Percentiles rank a stretch among this genome's conserved stretches.
Evolutionary conservation across 31 red algal genomes (phyloP).

Genomic region (Asparagopsis taxiformis): DNA sequence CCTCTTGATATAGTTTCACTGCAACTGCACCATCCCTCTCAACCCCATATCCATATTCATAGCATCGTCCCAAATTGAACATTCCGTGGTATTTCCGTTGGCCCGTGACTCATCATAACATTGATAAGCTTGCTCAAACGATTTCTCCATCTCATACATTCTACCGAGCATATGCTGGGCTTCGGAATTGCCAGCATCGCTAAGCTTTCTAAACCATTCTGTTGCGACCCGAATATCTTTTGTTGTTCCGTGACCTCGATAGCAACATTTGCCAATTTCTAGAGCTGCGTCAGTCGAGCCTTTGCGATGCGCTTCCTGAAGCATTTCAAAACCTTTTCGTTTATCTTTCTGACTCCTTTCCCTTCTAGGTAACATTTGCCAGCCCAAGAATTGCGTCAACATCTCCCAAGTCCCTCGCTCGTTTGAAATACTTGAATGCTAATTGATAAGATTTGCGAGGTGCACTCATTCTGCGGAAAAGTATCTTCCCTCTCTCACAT

Average conservation of each 20-base stretch:
- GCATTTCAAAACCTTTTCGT: not conserved
- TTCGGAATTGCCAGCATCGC: not conserved
- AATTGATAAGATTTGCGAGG: not conserved
- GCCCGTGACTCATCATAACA: not conserved
- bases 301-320: not conserved
- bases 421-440: not conserved
- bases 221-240: not conserved
- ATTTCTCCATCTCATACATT: slow-evolving; percentile 2
- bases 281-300: not conserved
- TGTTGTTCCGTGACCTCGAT: not conserved
- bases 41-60: not conserved
- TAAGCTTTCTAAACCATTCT: not conserved
- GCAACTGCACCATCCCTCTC: not conserved
- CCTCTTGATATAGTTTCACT: not conserved
- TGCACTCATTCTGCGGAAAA: not conserved
- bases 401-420: not conserved
- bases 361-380: not conserved
- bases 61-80: not conserved
- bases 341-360: not conserved
- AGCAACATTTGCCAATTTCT: not conserved
- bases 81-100: not conserved
- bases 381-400: not conserved
- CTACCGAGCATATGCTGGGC: not conserved
- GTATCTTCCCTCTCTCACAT: not conserved
- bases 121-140: not conserved